Base-by-base conservation (phyloP, 2,329 filamentous ascomycete genomes). In the Coniosporium tulheliwenetii region DNA sequence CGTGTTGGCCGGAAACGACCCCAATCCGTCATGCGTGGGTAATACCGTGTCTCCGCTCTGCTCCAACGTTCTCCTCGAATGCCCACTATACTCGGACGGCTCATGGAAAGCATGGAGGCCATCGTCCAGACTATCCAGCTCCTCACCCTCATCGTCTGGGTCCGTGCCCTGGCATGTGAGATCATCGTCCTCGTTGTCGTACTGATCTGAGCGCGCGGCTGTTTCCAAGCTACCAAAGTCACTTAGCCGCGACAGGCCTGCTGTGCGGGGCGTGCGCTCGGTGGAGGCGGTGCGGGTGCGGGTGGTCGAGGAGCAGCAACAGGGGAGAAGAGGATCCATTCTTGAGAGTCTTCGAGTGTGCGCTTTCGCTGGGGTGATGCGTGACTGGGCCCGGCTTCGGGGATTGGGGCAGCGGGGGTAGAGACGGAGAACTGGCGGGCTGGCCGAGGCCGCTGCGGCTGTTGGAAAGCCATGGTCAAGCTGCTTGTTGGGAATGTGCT, bases 281-380 rank as follows among this genome's bases (percentile, higher is more conserved):
- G 60, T 83, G 58, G 58, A 75, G 37, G 77, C 76, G 32, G 83
- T 77, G 44, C 73, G 77, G 36, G 79, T 84, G 40, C 79, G 71
- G 45, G 81, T 78, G 9, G 71, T 71, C 14, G 81, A 79, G 30
- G 65, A 8, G 60, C 56, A n/a, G 54, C 52, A 29, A 42, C 39
- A 0, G 66, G 66, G 7, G 86, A 84, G 67, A 98, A 98, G 48
- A 98, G 76, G 41, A 96, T 81, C 91, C 91, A 98, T 73, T 93
- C 89, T 60, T 91, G 81, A 10, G 84, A 81, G 48, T 87, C 81
- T 45, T 83, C 77, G 44, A 77, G 63, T 36, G 63, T 55, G 14
- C 65, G 60, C 47, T 66, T 63, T 38, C 53, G 56, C 39, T 59
- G 59, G 31, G 61, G 57, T 37, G 64, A 60, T 29, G 48, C 41